These are phyloP conservation scores for Aspergillus melleus DNA, from an alignment of 2,329 filamentous ascomycete genomes.

Conservation along the genomic window DNA sequence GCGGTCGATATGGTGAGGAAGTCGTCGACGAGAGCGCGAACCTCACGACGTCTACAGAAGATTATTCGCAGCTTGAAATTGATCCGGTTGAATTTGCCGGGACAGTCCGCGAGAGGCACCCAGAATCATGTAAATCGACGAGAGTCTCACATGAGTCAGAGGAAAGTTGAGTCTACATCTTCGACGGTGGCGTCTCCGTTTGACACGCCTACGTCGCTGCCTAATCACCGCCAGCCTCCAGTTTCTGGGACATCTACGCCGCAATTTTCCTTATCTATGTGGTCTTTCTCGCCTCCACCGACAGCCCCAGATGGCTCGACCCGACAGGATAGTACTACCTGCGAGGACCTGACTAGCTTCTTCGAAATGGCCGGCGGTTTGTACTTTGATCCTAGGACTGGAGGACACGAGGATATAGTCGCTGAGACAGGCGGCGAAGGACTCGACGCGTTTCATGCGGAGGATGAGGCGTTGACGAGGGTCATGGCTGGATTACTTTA, in stretches of 20 bases:
- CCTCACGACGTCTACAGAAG: conserved; percentile 59
- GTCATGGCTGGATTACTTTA: conserved; percentile 37
- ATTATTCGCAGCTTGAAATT: conserved; percentile 60
- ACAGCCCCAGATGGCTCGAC: conserved; percentile 8
- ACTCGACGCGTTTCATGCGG: conserved; percentile 32
- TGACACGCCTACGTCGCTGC: conserved; percentile 4
- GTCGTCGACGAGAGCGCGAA: conserved; percentile 56
- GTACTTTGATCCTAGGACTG: conserved; percentile 28
- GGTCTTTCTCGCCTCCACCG: conserved; percentile 19
- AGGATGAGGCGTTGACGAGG: conserved; percentile 36
- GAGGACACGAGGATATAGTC: conserved; percentile 9
- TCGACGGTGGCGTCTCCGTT: not conserved
- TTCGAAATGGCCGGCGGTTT: conserved; percentile 60
- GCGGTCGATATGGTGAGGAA: conserved; percentile 61
- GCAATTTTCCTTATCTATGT: conserved; percentile 14
- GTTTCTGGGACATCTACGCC: conserved; percentile 12
- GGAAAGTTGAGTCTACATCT: not conserved
- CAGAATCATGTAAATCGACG: not conserved
- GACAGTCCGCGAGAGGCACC: not conserved
- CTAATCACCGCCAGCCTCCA: conserved; percentile 5
- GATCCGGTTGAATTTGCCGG: conserved; percentile 53
- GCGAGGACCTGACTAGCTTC: conserved; percentile 58
- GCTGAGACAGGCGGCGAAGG: conserved; percentile 13
- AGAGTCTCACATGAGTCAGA: not conserved
- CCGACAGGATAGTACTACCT: conserved; percentile 22